Base-by-base conservation (phyloP, 2,329 filamentous ascomycete genomes). In the Biscogniauxia marginata region DNA sequence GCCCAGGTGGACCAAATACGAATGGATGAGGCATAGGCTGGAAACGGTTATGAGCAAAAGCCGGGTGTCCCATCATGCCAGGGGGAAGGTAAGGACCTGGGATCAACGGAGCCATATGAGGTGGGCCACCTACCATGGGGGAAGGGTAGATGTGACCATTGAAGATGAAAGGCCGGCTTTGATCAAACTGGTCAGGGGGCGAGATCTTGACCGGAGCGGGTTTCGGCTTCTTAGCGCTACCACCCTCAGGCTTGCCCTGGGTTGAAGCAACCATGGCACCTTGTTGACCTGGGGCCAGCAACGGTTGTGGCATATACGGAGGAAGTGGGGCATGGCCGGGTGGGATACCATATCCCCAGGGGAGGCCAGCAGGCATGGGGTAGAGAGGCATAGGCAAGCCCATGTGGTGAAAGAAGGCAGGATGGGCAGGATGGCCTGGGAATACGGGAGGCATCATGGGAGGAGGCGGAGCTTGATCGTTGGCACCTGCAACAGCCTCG, bases 141-240 rank as follows among this genome's bases (percentile, higher is more conserved):
- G 74, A 74, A 57, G 77, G 72, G 60, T 77, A 65, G 70, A 77
- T 73, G 52, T 79, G 77, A 0, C 77, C 76, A 50, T 80, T 78
- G 63, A 70, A 71, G 55, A 73, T 70, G 61, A 77, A 79, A 1
- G 79, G 77, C 34, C 75, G 75, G 25, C 64, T 73, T 22, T 70
- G 73, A 51, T 83, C 80, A 53, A 79, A 76, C 51, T 78, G 75
- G 18, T 78, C 77, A 0, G 75, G 73, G 9, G 75, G 71, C 1
- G 77, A 73, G 43, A 76, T 65, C 44, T 67, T 70, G 30, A 73
- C 69, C 25, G 69, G 57, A 24, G 70, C 63, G 16, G 69, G 63
- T 47, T 66, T 70, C 18, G 65, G 50, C 52, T 70, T 75, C 43
- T 74, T 63, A 52, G 64, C 60, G 16, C 61, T 60, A 49, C 65